Base-by-base conservation (phyloP, 805 yeast genomes). In the Ogataea angusta region DNA sequence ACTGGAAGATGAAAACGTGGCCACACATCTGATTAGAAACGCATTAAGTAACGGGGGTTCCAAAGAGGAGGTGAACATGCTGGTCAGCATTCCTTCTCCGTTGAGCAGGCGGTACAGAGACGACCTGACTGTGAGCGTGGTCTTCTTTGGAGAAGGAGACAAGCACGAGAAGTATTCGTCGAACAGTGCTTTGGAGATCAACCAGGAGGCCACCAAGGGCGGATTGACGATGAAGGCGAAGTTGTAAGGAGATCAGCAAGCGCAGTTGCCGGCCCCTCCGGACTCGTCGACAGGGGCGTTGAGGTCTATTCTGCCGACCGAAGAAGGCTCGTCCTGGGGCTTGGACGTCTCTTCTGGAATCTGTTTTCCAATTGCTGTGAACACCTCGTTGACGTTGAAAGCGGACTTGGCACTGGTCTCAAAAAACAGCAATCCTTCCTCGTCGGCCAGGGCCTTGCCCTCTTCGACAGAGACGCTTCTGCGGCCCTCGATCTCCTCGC, bases 391-490 rank as follows among this genome's bases (percentile, higher is more conserved):
- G 28, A 91, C 96, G 57, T 90, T 89, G 56, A 75, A 73, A 13
- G 91, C 85, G 3, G 95, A 80, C 69, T 91, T 91, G 15, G 99
- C 99, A 60, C 93, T 82, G 6, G 97, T 88, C 68, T 91, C 99
- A 59, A 86, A 91, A 59, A 91, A 91, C 49, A 93, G 67, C 44
- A 93, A 69, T 2, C 85, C 89, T 66, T 91, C 96, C 56, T 93
- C 97, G 28, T 85, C 85, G 4, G 98, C 97, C 45, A 91, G 71
- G 42, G 76, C 77, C 63, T 81, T 72, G 27, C 96, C 99, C 62
- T 93, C 98, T 52, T 85, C 90, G 36, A 76, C 71, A 23, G 88
- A 80, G 19, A 91, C 95, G 63, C 85, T 86, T 54, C 96, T 75
- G 47, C 76, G 68, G 17, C 68, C 64, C 40, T 76, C 83, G 34